Evolutionary conservation across 441 rosid genomes (phyloP).

Genomic region (Rhodomyrtus psidioides): DNA sequence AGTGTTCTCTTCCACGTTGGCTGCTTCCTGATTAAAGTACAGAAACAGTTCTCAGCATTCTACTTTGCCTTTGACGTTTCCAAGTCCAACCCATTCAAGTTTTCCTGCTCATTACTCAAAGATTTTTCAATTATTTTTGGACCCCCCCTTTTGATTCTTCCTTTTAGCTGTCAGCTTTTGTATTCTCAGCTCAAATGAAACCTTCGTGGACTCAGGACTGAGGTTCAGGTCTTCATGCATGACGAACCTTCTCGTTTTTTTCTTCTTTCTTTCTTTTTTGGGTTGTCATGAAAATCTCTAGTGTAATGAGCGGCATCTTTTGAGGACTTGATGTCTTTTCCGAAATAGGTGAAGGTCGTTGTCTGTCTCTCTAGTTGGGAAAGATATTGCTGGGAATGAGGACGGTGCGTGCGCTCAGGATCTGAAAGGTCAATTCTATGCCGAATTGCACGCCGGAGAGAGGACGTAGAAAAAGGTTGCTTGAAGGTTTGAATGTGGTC

Average conservation of each 20-base stretch:
- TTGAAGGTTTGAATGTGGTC: neutral
- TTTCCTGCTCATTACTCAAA: too few species aligned
- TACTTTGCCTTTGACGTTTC: neutral
- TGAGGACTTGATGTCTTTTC: neutral
- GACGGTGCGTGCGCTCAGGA: neutral
- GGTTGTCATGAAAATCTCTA: neutral
- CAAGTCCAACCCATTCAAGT: neutral
- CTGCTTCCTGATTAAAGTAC: neutral
- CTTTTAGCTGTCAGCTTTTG: neutral
- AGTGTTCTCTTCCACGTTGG: neutral
- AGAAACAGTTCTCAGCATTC: neutral
- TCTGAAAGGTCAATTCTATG: neutral
- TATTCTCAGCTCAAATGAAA: neutral
- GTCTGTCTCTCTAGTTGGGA: neutral
- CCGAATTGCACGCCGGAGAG: neutral
- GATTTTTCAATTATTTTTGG: neutral
- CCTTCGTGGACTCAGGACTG: neutral
- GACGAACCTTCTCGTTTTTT: neutral
- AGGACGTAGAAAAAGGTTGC: neutral
- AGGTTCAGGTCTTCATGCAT: neutral
- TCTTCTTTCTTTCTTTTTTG: fast-evolving
- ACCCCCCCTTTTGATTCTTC: neutral
- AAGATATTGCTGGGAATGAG: neutral
- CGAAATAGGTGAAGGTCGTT: neutral
- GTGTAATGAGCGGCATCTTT: neutral